phyloP scores from a whole-genome alignment of 2,329 filamentous ascomycete genomes.

The Pseudogymnoascus sp. region DNA sequence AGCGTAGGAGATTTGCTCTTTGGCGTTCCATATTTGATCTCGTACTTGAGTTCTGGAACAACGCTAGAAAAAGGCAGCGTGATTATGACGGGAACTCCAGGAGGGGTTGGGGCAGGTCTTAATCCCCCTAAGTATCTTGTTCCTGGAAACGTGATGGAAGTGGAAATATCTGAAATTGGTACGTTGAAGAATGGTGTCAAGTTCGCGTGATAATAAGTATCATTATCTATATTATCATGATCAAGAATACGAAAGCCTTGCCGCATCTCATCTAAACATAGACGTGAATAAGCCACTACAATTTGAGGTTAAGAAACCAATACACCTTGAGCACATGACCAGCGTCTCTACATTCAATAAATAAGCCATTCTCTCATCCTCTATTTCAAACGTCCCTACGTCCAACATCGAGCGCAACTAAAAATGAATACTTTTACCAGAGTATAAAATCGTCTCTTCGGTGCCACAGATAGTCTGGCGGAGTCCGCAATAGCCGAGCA shows the following conservation, averaged over 20 bases:
- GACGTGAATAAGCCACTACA: not conserved
- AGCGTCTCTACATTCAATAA: not conserved
- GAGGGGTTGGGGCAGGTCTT: slow-evolving; percentile 37
- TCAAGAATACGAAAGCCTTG: not conserved
- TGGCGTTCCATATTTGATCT: slow-evolving; percentile 30
- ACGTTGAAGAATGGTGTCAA: slow-evolving; percentile 16
- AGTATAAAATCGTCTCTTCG: not conserved
- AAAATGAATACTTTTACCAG: not conserved
- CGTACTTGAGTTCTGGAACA: slow-evolving; percentile 29
- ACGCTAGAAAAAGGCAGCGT: slow-evolving; percentile 32
- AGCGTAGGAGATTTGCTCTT: slow-evolving; percentile 38
- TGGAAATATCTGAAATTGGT: slow-evolving; percentile 16
- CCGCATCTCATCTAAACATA: not conserved
- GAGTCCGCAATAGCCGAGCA: not conserved
- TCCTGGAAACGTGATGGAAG: slow-evolving; percentile 16
- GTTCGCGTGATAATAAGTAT: slow-evolving; percentile 11
- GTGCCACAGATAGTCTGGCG: too few species aligned
- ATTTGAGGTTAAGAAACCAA: not conserved
- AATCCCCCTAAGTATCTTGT: slow-evolving; percentile 21
- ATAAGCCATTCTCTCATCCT: not conserved
- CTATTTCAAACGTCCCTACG: not conserved
- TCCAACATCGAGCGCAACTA: not conserved
- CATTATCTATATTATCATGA: not conserved
- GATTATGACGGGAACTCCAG: slow-evolving; percentile 36
- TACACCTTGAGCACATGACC: not conserved